Percentiles rank a stretch among this genome's conserved stretches.
Conservation (phyloP, 1,139 yeast genomes). For the Meyerozyma sp. region DNA sequence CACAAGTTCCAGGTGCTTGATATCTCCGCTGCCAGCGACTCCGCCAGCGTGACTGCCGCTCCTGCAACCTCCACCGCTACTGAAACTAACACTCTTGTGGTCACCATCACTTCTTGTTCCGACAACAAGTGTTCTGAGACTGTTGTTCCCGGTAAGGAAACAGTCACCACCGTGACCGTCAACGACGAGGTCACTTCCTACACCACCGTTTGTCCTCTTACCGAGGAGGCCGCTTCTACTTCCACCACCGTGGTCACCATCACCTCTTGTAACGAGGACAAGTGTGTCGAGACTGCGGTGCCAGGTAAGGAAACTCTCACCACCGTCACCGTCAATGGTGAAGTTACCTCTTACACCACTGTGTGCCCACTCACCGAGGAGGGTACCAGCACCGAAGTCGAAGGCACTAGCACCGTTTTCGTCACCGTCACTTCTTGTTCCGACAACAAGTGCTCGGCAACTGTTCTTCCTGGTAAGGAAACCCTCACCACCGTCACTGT, state of each 20-base stretch:
- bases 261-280: constrained; percentile 3
- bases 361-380: constrained; percentile 11
- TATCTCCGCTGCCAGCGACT: constrained; percentile 4
- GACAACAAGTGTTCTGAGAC: constrained; percentile 9
- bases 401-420: constrained; percentile 7
- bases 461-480: constrained; percentile 4
- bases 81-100: background rate
- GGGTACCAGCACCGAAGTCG: constrained; percentile 3
- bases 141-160: constrained; percentile 7
- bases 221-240: constrained; percentile 8
- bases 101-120: constrained; percentile 6
- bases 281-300: constrained; percentile 10
- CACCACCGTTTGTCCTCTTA: constrained; percentile 15
- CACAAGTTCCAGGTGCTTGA: constrained; percentile 21
- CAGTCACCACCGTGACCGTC: constrained; percentile 13
- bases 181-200: constrained; percentile 13
- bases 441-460: constrained; percentile 7
- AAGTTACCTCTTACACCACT: constrained; percentile 14
- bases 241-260: constrained; percentile 7
- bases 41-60: constrained; percentile 11
- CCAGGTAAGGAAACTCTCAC: constrained; percentile 8
- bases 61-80: constrained; percentile 4
- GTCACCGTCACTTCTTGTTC: constrained; percentile 4
- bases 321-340: constrained; percentile 14
- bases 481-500: constrained; percentile 11